These are phyloP conservation scores for Diutina sp. DNA, from an alignment of 1,139 yeast genomes.

Conservation along the genomic window DNA sequence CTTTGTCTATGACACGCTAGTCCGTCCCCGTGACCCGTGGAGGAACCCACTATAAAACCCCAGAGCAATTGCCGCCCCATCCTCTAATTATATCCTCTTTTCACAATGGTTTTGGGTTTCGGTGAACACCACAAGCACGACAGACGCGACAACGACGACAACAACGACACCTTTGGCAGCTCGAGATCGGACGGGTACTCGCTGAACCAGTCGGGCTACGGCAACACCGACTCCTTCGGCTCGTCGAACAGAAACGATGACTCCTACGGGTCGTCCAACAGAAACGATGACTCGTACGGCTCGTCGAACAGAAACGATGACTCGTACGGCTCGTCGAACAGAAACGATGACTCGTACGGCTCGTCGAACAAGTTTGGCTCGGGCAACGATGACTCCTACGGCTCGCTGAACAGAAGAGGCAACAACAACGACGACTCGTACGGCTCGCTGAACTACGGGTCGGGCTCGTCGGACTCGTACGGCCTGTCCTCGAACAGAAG, in stretches of 20 bases:
- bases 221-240: constrained; percentile 4
- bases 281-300: constrained; percentile 8
- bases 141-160: neutral
- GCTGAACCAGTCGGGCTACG: neutral
- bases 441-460: constrained; percentile 6
- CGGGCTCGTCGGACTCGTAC: constrained; percentile 2
- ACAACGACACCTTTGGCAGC: neutral
- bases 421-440: constrained; percentile 3
- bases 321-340: constrained; percentile 8
- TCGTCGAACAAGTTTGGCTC: constrained; percentile 4
- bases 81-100: neutral
- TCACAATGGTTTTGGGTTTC: constrained; percentile 1
- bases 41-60: neutral
- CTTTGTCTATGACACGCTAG: neutral
- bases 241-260: constrained; percentile 6
- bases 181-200: neutral
- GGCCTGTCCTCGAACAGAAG: constrained; percentile 6
- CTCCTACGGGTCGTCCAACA: constrained; percentile 8
- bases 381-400: constrained; percentile 4
- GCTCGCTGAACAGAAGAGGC: constrained; percentile 4
- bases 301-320: constrained; percentile 7
- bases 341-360: constrained; percentile 8
- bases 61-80: neutral
- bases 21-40: neutral
- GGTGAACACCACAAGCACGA: constrained; percentile 1